These are phyloP conservation scores for Russula sp. DNA, from an alignment of 768 basidiomycete species.

Conservation along the genomic window DNA sequence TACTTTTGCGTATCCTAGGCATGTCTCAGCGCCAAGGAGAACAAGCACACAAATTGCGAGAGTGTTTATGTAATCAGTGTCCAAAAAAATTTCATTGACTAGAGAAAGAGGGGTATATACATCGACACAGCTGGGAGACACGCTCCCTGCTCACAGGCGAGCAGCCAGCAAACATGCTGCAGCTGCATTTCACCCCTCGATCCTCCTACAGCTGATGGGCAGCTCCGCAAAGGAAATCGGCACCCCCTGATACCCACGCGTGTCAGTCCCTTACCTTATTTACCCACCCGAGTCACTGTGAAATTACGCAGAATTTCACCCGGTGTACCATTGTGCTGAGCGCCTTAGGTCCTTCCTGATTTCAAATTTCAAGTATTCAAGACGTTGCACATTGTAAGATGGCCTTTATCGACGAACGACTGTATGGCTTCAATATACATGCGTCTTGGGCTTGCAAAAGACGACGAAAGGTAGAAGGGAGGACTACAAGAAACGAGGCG, in stretches of 20 bases:
- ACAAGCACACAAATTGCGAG: neutral
- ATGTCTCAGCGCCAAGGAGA: conserved; percentile 13
- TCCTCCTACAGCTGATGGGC: neutral
- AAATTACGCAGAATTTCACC: neutral
- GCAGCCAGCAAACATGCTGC: conserved; percentile 20
- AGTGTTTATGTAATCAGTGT: conserved; percentile 3
- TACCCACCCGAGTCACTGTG: conserved; percentile 16
- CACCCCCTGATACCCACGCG: conserved; percentile 17
- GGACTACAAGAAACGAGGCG: conserved; percentile 55
- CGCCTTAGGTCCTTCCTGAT: conserved; percentile 20
- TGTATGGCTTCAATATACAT: conserved; percentile 30
- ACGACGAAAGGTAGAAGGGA: conserved; percentile 39
- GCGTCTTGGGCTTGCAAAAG: conserved; percentile 33
- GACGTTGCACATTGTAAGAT: conserved; percentile 25
- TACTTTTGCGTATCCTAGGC: conserved; percentile 34
- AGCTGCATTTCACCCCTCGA: conserved; percentile 1
- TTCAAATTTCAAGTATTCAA: conserved; percentile 26
- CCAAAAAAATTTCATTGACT: conserved; percentile 7
- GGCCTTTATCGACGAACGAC: conserved; percentile 28
- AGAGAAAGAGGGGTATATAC: conserved; percentile 6
- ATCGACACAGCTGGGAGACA: conserved; percentile 10
- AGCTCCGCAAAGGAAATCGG: neutral
- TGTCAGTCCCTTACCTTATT: conserved; percentile 25
- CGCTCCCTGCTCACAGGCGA: conserved; percentile 17
- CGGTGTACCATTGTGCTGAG: neutral